Conservation (phyloP, 495 filamentous ascomycete genomes). For the Cudoniella acicularis region DNA sequence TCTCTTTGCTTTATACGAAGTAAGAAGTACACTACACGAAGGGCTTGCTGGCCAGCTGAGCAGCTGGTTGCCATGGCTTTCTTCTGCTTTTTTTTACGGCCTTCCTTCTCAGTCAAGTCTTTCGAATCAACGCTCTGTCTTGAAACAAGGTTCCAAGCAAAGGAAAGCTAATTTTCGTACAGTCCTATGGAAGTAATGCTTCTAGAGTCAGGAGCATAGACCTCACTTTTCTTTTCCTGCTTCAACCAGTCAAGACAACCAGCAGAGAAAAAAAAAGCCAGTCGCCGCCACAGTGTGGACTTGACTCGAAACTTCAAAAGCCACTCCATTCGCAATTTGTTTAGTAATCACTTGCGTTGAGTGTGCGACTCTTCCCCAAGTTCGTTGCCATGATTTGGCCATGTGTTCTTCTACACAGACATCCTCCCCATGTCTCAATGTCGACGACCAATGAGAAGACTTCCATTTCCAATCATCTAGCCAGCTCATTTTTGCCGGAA, state of each 20-base stretch:
- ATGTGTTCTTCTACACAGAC: too few species aligned
- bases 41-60: too few species aligned
- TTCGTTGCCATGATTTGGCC: not conserved
- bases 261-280: too few species aligned
- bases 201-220: not conserved
- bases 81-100: not conserved
- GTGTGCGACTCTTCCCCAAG: too few species aligned
- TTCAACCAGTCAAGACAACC: not conserved
- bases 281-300: not conserved
- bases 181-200: too few species aligned
- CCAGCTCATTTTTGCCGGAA: not conserved
- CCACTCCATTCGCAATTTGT: too few species aligned
- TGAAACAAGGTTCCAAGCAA: not conserved
- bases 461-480: not conserved
- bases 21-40: too few species aligned
- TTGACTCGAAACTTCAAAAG: not conserved
- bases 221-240: not conserved
- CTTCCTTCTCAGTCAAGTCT: too few species aligned
- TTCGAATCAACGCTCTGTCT: not conserved
- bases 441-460: too few species aligned
- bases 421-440: too few species aligned
- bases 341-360: too few species aligned
- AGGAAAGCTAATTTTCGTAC: not conserved
- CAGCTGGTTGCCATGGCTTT: not conserved
- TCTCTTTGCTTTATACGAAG: not conserved